Evolutionary conservation across 805 yeast genomes (phyloP), one percentile per base, ranked within the genome.

Genomic region (Ogataea paradorogensis): DNA sequence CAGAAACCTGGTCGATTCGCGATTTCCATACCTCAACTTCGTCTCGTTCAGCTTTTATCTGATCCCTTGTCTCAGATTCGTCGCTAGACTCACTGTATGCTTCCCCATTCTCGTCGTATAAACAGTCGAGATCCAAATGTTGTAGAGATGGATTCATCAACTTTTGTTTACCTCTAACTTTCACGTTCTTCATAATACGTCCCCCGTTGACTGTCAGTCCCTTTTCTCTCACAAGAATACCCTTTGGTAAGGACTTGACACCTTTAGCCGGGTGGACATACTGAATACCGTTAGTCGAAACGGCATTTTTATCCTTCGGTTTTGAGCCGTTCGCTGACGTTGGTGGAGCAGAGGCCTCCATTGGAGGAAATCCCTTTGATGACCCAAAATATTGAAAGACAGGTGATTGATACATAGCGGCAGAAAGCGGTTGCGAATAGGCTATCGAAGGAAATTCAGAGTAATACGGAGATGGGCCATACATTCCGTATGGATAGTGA

Each of bases 11-110:
- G 22, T 20, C 35, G 27, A 35, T 25, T 13, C 29, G 38, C 5
- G 41, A 18, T 15, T 37, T 40, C 45, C 44, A 42, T 8, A 10
- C 33, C 2, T 20, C 26, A 5, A 41, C 35, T 23, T 27, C 37
- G 2, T 34, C 27, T 13, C 30, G 35, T 15, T 32, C 38, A 30
- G 21, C 81, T 15, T 69, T 69, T 0, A 68, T 47, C 8, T 78
- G 51, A 45, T 79, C 80, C 5, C 70, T 58, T 11, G 69, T 63
- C 8, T 61, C 59, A 2, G 35, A 22, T 24, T 46, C 41, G 9
- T 41, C 47, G 16, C 50, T 40, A 7, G 37, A 32, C 15, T 46
- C 54, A 23, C 51, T 46, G 27, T 45, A 43, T 4, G 48, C 45
- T 15, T 48, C 52, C 4, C 44, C 48, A 23, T 46, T 43, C 31